Evolutionary conservation across 1,284 basidiomycete species (phyloP), one percentile per base, ranked within the genome.

Genomic region (Acaromyces ingoldii): DNA sequence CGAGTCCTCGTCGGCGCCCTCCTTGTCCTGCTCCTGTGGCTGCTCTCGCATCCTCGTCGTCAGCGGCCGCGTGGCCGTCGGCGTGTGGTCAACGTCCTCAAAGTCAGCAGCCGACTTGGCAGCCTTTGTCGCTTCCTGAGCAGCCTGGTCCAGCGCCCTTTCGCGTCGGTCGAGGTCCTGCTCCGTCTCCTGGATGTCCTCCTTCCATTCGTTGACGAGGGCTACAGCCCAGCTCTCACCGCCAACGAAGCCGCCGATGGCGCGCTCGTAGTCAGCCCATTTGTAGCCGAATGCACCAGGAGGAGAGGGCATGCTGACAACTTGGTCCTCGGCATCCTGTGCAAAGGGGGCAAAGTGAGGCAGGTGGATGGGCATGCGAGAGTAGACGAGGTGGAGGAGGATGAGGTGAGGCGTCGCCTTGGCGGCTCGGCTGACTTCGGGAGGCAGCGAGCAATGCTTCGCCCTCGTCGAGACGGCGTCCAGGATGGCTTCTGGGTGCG

Each of bases 191-290:
- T 40, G 4, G 22, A 50, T 17, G 25, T 44, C 51, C 15, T 55
- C 39, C 39, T 60, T 57, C 63, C 68, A 71, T 2, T 63, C 56
- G 7, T 57, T 38, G 21, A 58, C 61, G 2, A 67, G 54, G 9
- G 70, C 69, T 22, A 58, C 51, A 6, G 70, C 68, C 56, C 68
- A 72, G 31, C 53, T 57, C 29, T 70, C 62, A 11, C 66, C 68
- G 0, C 64, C 59, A 2, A 53, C 65, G 48, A 74, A 74, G 0
- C 72, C 72, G 11, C 63, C 55, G 24, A 74, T 64, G 24, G 63
- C 62, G n/a, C 60, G 53, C 15, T 70, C 67, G 53, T 74, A 74
- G 21, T 71, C 60, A 21, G 42, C 38, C 72, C 72, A 74, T 1
- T 63, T 55, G 48, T 65, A 67, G 30, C 60, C 57, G 21, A 71